Percentiles rank a stretch among this genome's conserved stretches.
Conservation (phyloP, 768 basidiomycete species). For the Termitomyces sp. region DNA sequence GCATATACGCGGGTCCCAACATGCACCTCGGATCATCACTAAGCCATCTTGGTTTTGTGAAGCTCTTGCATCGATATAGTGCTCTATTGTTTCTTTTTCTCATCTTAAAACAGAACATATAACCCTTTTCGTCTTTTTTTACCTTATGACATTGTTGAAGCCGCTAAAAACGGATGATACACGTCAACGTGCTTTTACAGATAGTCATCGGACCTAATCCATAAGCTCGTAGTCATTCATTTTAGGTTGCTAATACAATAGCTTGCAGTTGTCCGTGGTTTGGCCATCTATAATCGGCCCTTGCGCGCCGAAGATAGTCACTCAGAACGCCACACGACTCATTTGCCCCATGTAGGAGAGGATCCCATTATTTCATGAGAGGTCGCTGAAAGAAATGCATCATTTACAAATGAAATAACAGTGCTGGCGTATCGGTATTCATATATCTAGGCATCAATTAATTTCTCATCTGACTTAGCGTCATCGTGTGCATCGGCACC, state of each 20-base stretch:
- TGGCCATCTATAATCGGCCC: neutral
- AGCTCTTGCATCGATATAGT: neutral
- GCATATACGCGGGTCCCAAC: slow-evolving; percentile 9
- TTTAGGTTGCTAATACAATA: neutral
- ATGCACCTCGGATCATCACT: slow-evolving; percentile 9
- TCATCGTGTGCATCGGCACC: slow-evolving; percentile 43
- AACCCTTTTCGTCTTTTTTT: neutral
- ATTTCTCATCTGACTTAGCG: slow-evolving; percentile 36
- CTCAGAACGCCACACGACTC: slow-evolving; percentile 4
- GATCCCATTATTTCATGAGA: slow-evolving; percentile 3
- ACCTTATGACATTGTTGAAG: neutral
- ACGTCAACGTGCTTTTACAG: neutral
- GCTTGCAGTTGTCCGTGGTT: neutral
- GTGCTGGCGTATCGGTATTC: slow-evolving; percentile 6
- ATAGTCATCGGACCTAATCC: neutral
- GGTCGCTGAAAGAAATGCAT: slow-evolving; percentile 2
- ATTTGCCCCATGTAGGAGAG: neutral
- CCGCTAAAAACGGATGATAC: neutral
- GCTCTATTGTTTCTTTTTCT: neutral
- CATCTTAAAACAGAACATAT: neutral
- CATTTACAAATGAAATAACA: slow-evolving; percentile 8
- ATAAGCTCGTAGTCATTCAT: neutral
- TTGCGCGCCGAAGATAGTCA: neutral
- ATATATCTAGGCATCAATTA: slow-evolving; percentile 55
- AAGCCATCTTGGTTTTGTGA: slow-evolving; percentile 2